Conservation (phyloP, 345 rosid genomes). For the Microthlaspi erraticum region DNA sequence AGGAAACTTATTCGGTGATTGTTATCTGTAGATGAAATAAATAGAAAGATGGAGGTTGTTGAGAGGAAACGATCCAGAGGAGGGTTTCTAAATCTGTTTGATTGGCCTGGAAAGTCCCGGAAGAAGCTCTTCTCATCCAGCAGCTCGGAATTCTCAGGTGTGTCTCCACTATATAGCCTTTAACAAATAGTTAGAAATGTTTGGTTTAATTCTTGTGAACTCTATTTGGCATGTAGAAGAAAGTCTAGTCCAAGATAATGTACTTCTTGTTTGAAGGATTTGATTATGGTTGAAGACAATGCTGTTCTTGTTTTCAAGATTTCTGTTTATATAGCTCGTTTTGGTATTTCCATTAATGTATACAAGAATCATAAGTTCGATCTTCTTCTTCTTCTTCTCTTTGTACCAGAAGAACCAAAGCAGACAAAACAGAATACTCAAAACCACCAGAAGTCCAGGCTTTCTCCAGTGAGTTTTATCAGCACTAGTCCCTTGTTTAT, state of each 20-base stretch:
- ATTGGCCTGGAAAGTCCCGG: conserved; percentile 86
- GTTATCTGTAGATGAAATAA: conserved; percentile 39
- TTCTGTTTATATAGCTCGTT: not conserved
- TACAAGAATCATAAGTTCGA: conserved; percentile 9
- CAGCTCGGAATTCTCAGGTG: conserved; percentile 61
- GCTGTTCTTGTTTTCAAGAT: conserved; percentile 1
- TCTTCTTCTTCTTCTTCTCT: conserved; percentile 21
- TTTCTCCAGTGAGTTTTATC: conserved; percentile 52
- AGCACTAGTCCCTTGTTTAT: not conserved
- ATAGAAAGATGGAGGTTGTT: conserved; percentile 59
- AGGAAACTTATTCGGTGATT: conserved; percentile 5
- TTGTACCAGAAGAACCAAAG: conserved; percentile 39
- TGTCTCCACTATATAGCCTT: conserved; percentile 12
- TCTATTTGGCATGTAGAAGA: conserved; percentile 5
- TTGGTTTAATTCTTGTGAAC: conserved; percentile 12
- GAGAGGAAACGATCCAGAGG: conserved; percentile 75
- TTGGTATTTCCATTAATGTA: not conserved
- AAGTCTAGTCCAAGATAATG: not conserved
- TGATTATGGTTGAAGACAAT: not conserved
- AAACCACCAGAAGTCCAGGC: conserved; percentile 38
- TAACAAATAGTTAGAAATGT: not conserved
- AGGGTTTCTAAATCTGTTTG: conserved; percentile 67
- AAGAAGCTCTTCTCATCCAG: conserved; percentile 72
- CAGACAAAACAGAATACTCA: conserved; percentile 31
- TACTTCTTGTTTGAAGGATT: conserved; percentile 9